Evolutionary conservation across 164 flowering plant species (phyloP).

Genomic region (Vitis rupestris): DNA sequence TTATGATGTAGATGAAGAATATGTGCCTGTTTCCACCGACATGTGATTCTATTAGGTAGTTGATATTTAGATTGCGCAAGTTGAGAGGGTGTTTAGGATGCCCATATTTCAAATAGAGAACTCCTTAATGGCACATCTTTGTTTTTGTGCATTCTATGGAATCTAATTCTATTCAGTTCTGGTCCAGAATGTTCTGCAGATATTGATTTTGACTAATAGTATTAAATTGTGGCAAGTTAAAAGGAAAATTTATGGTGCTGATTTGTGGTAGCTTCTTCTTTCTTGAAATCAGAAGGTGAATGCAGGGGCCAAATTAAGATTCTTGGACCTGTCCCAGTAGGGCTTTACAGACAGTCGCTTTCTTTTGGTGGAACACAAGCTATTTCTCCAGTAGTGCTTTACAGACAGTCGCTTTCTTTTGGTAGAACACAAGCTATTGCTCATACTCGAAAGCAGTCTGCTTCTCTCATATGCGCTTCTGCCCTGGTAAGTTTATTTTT

Average conservation of each 20-base stretch:
- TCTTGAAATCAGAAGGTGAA: slow-evolving; percentile 2
- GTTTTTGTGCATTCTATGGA: neutral
- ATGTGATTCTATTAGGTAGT: neutral
- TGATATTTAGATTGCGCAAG: neutral
- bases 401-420: slow-evolving; percentile 18
- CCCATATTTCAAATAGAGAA: neutral
- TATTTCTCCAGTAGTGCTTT: slow-evolving; percentile 11
- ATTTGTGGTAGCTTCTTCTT: neutral
- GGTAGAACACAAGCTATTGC: slow-evolving; percentile 9
- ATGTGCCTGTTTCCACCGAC: too few species aligned
- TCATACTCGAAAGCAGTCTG: slow-evolving; percentile 13
- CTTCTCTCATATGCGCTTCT: slow-evolving; percentile 33
- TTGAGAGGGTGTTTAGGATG: neutral
- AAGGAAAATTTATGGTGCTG: neutral
- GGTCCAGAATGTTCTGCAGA: neutral
- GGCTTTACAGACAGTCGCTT: slow-evolving; percentile 13
- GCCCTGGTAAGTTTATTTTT: slow-evolving; percentile 33
- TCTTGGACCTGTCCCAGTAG: slow-evolving; percentile 3
- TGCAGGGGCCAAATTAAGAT: neutral
- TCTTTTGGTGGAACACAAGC: slow-evolving; percentile 14
- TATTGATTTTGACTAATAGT: neutral
- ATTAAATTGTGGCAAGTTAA: too few species aligned
- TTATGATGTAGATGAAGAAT: neutral
- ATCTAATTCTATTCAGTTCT: neutral
- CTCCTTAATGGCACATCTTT: neutral